These are phyloP conservation scores for Plasmodium yoelii DNA, from an alignment of 169 alveolate genomes.

Conservation along the genomic window DNA sequence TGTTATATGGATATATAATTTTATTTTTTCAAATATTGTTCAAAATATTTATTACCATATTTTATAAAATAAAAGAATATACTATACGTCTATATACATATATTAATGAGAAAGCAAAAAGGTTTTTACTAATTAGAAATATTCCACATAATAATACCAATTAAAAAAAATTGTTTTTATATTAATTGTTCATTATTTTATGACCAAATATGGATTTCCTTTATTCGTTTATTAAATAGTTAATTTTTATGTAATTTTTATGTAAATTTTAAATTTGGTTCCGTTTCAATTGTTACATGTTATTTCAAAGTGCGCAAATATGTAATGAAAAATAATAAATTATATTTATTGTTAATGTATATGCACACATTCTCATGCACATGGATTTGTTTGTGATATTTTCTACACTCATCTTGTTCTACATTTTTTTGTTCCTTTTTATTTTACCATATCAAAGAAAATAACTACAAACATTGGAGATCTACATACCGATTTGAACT, in stretches of 20 bases:
- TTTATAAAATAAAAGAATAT: slow-evolving; percentile 11
- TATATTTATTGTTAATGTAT: no score
- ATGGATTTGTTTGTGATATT: no score
- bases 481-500: no score
- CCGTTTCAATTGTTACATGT: neutral
- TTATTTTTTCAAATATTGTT: slow-evolving; percentile 6
- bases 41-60: slow-evolving; percentile 4
- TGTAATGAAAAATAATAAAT: no score
- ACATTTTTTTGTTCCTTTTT: no score
- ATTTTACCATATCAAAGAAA: no score
- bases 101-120: slow-evolving; percentile 4
- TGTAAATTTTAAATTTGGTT: neutral
- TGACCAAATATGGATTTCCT: no score
- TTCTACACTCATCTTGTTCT: no score
- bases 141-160: neutral
- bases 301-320: neutral
- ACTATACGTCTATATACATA: neutral
- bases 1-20: slow-evolving; percentile 23
- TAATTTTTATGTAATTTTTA: neutral
- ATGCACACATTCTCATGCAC: no score
- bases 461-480: no score
- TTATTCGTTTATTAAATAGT: neutral
- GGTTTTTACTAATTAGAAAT: slow-evolving; percentile 3
- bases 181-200: no score
- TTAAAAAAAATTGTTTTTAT: neutral